These are phyloP conservation scores for Eucalyptus curtisii DNA, from an alignment of 345 rosid genomes.

Conservation along the genomic window DNA sequence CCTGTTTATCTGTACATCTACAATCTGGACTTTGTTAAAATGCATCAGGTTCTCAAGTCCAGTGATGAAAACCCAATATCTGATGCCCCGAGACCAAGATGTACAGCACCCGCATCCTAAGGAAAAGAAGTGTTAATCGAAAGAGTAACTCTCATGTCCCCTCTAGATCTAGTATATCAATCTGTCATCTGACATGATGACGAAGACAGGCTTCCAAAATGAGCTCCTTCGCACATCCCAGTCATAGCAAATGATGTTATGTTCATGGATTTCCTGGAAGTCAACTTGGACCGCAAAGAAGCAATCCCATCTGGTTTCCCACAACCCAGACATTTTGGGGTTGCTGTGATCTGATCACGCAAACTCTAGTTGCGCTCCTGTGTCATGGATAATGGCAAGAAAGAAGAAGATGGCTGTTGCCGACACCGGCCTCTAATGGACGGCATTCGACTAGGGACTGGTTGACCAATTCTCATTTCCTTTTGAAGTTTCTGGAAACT, in stretches of 20 bases:
- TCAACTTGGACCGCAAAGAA: not conserved
- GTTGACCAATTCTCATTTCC: not conserved
- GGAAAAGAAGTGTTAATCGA: not conserved
- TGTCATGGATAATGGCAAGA: not conserved
- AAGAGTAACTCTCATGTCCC: not conserved
- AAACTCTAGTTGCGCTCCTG: not conserved
- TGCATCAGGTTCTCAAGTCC: not conserved
- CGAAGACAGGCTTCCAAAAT: not conserved
- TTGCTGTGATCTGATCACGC: not conserved
- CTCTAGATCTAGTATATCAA: not conserved
- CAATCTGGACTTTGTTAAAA: not conserved
- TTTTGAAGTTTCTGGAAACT: not conserved
- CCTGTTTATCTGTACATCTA: not conserved
- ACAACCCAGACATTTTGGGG: not conserved
- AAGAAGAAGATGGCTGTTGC: not conserved
- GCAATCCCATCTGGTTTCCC: not conserved
- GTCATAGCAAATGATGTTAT: not conserved
- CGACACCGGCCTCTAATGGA: not conserved
- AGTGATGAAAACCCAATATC: not conserved
- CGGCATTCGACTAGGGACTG: not conserved
- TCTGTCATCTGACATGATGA: not conserved
- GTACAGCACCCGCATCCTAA: not conserved
- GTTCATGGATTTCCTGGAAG: not conserved
- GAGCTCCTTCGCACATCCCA: not conserved
- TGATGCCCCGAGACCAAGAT: not conserved